Base-by-base conservation (phyloP, 345 rosid species). In the Geranium rotundifolium region DNA sequence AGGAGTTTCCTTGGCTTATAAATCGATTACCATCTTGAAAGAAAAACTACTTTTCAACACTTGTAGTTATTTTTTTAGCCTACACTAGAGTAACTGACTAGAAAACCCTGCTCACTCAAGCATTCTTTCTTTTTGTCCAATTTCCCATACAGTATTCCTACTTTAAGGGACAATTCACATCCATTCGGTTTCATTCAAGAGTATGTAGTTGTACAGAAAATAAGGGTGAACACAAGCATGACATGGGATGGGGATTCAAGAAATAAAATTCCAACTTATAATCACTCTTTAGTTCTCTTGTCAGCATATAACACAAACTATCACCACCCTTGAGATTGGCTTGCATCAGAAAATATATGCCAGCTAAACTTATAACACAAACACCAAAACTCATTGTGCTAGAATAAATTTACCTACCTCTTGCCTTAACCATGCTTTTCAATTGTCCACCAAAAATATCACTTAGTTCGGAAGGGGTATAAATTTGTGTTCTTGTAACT, bases 391-490 rank as follows among this genome's bases (percentile, higher is more conserved):
- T n/a, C n/a, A 8, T 15, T 12, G 19, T 52, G 29, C 16, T 62
- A 50, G 41, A n/a, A 60, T 27, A 29, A 67, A 57, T 41, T 29
- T 60, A n/a, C 1, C 23, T 67, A 86, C 97, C 99, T 79, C 63
- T 71, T 61, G 96, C 88, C 81, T 80, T 88, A 79, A 93, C 97
- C 69, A 70, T 82, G 55, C 92, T 93, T 79, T 1, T 86, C 66
- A 93, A 73, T 67, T 83, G 71, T 73, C 99, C 97, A 15, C 97
- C 95, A 66, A 93, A 93, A 72, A 93, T 90, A 73, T 83, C 80
- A 75, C 90, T 86, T 15, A 93, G 82, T 74, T 76, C 85, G 1
- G 96, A 90, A 17, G 85, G 85, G 58, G 76, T 63, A 62, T 84
- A 83, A 76, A 86, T 87, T 61, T 89, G 95, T 29, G 89, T 87